Percentiles rank a stretch among this genome's conserved stretches.
phyloP scores from a whole-genome alignment of 805 yeast species.

The Hanseniaspora osmophila region DNA sequence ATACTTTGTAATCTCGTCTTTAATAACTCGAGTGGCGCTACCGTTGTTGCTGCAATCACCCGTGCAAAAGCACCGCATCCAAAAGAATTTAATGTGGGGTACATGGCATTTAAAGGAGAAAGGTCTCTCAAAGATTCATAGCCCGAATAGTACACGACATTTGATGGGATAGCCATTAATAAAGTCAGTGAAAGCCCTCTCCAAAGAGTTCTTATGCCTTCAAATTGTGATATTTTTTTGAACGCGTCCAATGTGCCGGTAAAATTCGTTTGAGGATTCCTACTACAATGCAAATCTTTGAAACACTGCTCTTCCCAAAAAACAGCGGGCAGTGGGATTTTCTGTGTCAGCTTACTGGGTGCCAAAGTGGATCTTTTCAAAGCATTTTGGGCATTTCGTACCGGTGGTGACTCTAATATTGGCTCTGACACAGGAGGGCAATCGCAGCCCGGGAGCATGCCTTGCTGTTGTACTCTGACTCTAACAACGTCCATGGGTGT shows the following conservation, averaged over 20 bases:
- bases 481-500: constrained; percentile 77
- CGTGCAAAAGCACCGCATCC: constrained; percentile 80
- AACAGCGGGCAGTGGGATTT: constrained; percentile 7
- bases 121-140: constrained; percentile 74
- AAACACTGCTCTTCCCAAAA: constrained; percentile 24
- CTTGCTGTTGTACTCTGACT: constrained; percentile 67
- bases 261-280: constrained; percentile 21
- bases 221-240: constrained; percentile 45
- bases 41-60: constrained; percentile 63
- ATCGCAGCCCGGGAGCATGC: constrained; percentile 35
- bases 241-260: constrained; percentile 69
- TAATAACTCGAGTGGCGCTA: constrained; percentile 77
- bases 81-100: constrained; percentile 48
- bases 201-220: constrained; percentile 73
- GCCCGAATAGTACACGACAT: constrained; percentile 86
- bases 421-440: constrained; percentile 13
- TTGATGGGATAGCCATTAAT: constrained; percentile 83
- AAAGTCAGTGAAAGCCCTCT: constrained; percentile 75
- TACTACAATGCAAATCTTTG: constrained; percentile 19
- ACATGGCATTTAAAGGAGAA: constrained; percentile 35
- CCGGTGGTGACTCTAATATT: constrained; percentile 22
- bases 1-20: constrained; percentile 87
- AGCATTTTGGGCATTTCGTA: constrained; percentile 4
- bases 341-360: not conserved
- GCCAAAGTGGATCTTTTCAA: not conserved